Evolutionary conservation across 805 yeast species (phyloP).

Genomic region (Candida patagonica): DNA sequence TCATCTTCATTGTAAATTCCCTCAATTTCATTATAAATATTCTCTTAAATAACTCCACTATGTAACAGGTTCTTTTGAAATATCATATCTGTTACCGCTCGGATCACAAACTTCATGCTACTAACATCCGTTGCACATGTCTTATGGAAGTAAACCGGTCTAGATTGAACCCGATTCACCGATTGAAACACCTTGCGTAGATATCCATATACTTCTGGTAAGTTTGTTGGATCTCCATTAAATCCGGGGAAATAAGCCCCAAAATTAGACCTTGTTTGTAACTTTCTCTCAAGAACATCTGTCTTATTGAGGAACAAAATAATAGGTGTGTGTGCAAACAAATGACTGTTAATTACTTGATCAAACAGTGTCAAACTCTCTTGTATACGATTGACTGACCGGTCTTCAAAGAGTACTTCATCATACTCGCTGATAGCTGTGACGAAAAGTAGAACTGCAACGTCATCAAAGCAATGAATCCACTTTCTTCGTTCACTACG

Average conservation of each 20-base stretch:
- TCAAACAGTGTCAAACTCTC: slow-evolving; percentile 82
- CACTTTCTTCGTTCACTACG: slow-evolving; percentile 84
- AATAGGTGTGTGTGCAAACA: slow-evolving; percentile 82
- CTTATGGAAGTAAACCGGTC: slow-evolving; percentile 81
- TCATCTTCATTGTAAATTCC: no score
- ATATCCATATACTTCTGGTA: slow-evolving; percentile 57
- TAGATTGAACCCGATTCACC: slow-evolving; percentile 50
- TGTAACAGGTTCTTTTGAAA: slow-evolving; percentile 71
- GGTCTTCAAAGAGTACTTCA: slow-evolving; percentile 85
- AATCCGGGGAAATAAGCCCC: slow-evolving; percentile 70
- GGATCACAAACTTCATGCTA: slow-evolving; percentile 80
- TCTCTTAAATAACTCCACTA: slow-evolving; percentile 57
- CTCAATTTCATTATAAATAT: no score
- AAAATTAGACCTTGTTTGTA: slow-evolving; percentile 35
- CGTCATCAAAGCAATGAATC: slow-evolving; percentile 90
- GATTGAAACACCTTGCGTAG: slow-evolving; percentile 60
- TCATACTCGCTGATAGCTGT: slow-evolving; percentile 89
- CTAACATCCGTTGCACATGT: slow-evolving; percentile 94
- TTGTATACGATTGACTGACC: slow-evolving; percentile 77
- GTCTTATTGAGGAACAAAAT: slow-evolving; percentile 83
- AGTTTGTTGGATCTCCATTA: slow-evolving; percentile 53
- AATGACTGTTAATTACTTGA: slow-evolving; percentile 70
- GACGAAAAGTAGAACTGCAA: slow-evolving; percentile 80
- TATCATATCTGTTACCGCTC: slow-evolving; percentile 88
- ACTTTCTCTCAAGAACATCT: slow-evolving; percentile 69